Conservation (phyloP, 345 rosid genomes). For the Alliaria petiolata region DNA sequence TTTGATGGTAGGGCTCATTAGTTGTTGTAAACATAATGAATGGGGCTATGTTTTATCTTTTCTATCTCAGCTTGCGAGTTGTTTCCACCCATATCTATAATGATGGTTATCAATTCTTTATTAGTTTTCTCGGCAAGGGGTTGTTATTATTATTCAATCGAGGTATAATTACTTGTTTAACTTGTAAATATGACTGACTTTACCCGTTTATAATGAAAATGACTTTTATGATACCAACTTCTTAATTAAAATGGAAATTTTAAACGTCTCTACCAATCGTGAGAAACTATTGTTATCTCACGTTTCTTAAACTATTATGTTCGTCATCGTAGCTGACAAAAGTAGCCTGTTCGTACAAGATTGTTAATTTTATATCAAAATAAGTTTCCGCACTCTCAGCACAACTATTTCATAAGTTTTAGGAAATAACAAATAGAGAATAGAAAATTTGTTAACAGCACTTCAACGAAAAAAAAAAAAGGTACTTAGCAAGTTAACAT, state of each 20-base stretch:
- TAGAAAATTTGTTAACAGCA: background rate
- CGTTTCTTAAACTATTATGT: background rate
- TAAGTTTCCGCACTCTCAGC: background rate
- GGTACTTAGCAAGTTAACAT: no score
- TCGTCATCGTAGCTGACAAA: background rate
- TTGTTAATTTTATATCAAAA: background rate
- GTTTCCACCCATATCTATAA: background rate
- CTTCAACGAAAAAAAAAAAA: no score
- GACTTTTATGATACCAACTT: background rate
- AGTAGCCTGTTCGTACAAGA: background rate
- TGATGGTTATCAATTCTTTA: background rate
- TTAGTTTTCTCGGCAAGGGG: background rate
- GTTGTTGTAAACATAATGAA: background rate
- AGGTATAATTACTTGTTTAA: background rate
- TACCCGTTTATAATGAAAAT: background rate
- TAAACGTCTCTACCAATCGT: background rate
- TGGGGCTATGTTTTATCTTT: background rate
- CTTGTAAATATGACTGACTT: background rate
- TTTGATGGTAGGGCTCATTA: constrained; percentile 10
- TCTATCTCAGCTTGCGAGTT: background rate
- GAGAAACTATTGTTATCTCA: background rate
- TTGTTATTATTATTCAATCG: background rate
- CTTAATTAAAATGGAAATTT: background rate
- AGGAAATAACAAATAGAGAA: background rate
- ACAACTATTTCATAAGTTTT: background rate